Base-by-base conservation (phyloP, 2,329 filamentous ascomycete genomes). In the Trichoderma koningiopsis region DNA sequence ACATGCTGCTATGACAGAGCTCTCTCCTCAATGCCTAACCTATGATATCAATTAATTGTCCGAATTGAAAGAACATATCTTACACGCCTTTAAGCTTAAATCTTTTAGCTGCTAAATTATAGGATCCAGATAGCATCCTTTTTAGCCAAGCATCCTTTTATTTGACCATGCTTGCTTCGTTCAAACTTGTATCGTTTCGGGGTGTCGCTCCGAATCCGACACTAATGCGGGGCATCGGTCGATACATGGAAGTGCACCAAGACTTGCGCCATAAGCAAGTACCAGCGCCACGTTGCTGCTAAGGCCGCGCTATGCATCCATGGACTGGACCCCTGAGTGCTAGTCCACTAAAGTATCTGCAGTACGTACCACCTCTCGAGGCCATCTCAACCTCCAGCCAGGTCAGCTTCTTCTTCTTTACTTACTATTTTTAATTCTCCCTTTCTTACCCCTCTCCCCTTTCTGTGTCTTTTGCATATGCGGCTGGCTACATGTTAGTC, bases 401-500 rank as follows among this genome's bases (percentile, higher is more conserved):
- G 16, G 49, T 24, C 64, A 29, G 14, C 27, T n/a, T 31, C 53
- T 19, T 43, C 19, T n/a, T 16, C 11, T 37, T 19, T 59, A 24
- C 47, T 29, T 37, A 31, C 64, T 49, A 31, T 33, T 22, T 22
- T 33, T 49, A 16, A 33, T 14, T 22, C 31, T 24, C 40, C 22
- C 4, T 10, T 33, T 59, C 29, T n/a, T 35, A 2, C 13, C 47
- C 27, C 62, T 27, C 40, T 27, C 49, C 11, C 49, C 55, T 31
- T 55, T 47, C 37, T 29, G 40, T 52, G 29, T 29, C 22, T n/a
- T 43, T 68, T 57, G 75, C 76, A 79, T 72, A 81, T 81, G 80
- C 76, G 73, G 74, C 74, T 71, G 76, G 72, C 80, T 83, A 83
- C 81, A 88, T 87, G 85, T 83, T 80, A 77, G 81, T 83, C 76